Evolutionary conservation across 2,329 filamentous ascomycete species (phyloP), one percentile per base, ranked within the genome.

Genomic region (Eutypa lata): DNA sequence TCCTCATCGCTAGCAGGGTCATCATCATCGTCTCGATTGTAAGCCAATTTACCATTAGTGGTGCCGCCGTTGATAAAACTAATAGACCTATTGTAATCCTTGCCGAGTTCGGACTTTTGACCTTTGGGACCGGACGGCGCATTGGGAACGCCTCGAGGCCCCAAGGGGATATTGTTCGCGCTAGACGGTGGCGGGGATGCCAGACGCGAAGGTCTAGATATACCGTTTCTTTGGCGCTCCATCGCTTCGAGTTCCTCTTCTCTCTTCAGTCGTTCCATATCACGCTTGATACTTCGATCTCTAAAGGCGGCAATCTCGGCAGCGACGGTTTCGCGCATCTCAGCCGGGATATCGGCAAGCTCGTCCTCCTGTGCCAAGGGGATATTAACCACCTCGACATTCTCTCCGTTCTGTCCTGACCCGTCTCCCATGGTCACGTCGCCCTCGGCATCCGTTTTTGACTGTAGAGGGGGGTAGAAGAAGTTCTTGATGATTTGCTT

Each of bases 301-400:
- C 94, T 83, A 76, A 99, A 99, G 0, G 92, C 90, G 0, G 91
- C 87, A 64, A 99, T 99, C 69, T 99, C 95, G 53, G 88, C 88
- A 0, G 94, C 90, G 16, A 99, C 94, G 0, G 91, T 92, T 68
- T 96, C 94, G 22, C 94, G 87, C 91, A 96, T 95, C 68, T 97
- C 94, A 1, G 90, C 88, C 0, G 94, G 94, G 47, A 99, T 97
- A 64, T 99, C 94, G 19, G 92, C 88, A 28, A 99, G 78, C 66
- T 99, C 94, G 65, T 99, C 95, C 57, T 99, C 94, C 49, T 89
- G 83, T 1, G 87, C 86, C 31, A 96, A 80, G 3, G 91, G 88
- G 54, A 97, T 96, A 53, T 92, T 96, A 58, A 96, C 87, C 38
- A 97, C 87, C 70, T 96, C 91, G 6, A 90, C 86, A 51, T 84